Conservation (phyloP, 495 filamentous ascomycete species). For the Geopyxis carbonaria region DNA sequence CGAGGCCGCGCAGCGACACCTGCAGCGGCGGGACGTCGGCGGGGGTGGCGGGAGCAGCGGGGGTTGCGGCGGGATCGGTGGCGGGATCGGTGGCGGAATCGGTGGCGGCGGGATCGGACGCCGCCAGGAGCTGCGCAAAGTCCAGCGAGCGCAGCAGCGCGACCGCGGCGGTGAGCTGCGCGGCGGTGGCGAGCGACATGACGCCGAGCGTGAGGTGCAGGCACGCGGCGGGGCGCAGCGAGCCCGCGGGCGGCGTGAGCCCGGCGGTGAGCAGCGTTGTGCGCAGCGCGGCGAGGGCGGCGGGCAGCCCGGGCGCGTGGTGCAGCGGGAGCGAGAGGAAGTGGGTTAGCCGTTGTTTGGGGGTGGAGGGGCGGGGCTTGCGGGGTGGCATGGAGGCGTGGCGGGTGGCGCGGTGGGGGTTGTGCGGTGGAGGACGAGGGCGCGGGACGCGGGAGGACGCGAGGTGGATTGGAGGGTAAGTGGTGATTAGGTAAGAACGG, state of each 20-base stretch:
- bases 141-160: slow-evolving; percentile 38
- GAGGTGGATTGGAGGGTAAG: no score
- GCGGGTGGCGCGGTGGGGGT: no score
- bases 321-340: slow-evolving; percentile 71
- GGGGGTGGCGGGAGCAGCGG: no score
- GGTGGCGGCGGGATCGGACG: background rate
- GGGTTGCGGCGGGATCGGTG: background rate
- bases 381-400: no score
- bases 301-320: slow-evolving; percentile 46
- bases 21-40: slow-evolving; percentile 9
- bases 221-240: slow-evolving; percentile 61
- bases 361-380: slow-evolving; percentile 4
- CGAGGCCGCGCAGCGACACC: slow-evolving; percentile 33
- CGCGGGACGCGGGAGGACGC: no score
- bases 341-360: slow-evolving; percentile 47
- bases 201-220: slow-evolving; percentile 78
- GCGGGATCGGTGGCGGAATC: no score
- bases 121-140: slow-evolving; percentile 33
- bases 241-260: slow-evolving; percentile 35
- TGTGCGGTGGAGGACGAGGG: no score
- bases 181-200: slow-evolving; percentile 49
- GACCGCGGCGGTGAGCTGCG: slow-evolving; percentile 41
- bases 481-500: no score
- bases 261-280: slow-evolving; percentile 32
- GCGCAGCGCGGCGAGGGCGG: slow-evolving; percentile 43